Conservation (phyloP, 2,329 filamentous ascomycete species). For the Diaporthe sp. region DNA sequence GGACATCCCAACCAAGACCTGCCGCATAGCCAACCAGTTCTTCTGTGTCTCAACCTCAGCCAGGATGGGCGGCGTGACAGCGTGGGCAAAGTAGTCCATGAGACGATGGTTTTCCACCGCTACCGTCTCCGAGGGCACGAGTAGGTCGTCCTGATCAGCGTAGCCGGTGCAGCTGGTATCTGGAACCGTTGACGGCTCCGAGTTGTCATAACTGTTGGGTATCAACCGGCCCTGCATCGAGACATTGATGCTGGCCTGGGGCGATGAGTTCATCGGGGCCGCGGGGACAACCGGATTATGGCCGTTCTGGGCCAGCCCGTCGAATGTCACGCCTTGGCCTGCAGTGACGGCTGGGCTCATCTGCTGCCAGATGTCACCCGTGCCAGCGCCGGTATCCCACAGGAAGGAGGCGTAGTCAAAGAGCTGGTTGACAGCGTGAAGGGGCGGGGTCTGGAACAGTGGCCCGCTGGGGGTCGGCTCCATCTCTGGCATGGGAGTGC, state of each 20-base stretch:
- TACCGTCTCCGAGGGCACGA: conserved; percentile 40
- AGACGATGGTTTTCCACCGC: conserved; percentile 54
- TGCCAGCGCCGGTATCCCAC: conserved; percentile 55
- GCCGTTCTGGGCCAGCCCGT: conserved; percentile 1
- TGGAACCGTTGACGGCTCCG: conserved; percentile 31
- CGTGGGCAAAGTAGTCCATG: conserved; percentile 63
- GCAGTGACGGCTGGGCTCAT: conserved; percentile 42
- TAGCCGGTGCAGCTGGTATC: conserved; percentile 43
- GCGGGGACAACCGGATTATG: not conserved
- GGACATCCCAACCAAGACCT: conserved; percentile 63
- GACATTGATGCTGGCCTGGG: conserved; percentile 23
- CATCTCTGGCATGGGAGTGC: conserved; percentile 36
- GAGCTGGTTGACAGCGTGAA: conserved; percentile 55
- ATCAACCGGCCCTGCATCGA: conserved; percentile 17
- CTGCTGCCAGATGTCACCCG: conserved; percentile 52
- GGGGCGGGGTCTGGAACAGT: conserved; percentile 32
- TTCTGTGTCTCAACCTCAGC: conserved; percentile 67
- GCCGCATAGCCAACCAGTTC: conserved; percentile 64
- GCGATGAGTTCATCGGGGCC: conserved; percentile 18
- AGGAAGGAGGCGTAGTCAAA: conserved; percentile 65
- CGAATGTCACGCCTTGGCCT: not conserved
- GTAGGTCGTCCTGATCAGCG: conserved; percentile 44
- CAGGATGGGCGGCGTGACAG: conserved; percentile 66
- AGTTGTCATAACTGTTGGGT: conserved; percentile 8
- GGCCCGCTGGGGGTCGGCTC: conserved; percentile 25